Percentiles rank a stretch among this genome's conserved stretches.
Evolutionary conservation across 768 basidiomycete species (phyloP).

Genomic region (Chalciporus pseudorubinellus): DNA sequence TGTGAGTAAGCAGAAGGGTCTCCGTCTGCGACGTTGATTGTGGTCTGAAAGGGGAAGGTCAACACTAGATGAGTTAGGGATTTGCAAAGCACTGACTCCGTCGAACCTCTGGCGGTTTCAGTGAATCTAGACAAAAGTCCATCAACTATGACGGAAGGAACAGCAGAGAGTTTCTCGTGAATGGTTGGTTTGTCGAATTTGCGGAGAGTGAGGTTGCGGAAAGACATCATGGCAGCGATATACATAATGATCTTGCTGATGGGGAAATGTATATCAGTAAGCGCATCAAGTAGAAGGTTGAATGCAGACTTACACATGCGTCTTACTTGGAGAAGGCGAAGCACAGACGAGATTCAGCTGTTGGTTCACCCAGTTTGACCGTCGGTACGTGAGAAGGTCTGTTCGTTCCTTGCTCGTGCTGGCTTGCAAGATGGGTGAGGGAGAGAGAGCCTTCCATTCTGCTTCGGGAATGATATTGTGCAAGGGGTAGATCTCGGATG

Average conservation of each 20-base stretch:
- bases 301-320: slow-evolving; percentile 50
- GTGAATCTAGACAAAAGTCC: slow-evolving; percentile 78
- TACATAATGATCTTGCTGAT: slow-evolving; percentile 73
- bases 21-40: slow-evolving; percentile 66
- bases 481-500: slow-evolving; percentile 71
- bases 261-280: neutral
- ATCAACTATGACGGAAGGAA: slow-evolving; percentile 68
- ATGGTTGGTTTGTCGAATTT: slow-evolving; percentile 50
- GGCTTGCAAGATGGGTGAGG: slow-evolving; percentile 54
- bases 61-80: neutral
- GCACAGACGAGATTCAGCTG: slow-evolving; percentile 48
- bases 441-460: slow-evolving; percentile 73
- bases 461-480: slow-evolving; percentile 75
- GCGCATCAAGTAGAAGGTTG: neutral
- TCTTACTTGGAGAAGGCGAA: slow-evolving; percentile 52
- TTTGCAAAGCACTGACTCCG: slow-evolving; percentile 43
- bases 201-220: slow-evolving; percentile 47
- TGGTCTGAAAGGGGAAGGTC: slow-evolving; percentile 27
- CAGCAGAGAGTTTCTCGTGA: slow-evolving; percentile 51
- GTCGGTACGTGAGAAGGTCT: slow-evolving; percentile 57
- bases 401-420: slow-evolving; percentile 45
- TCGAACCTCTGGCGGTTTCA: slow-evolving; percentile 66
- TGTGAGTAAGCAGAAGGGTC: slow-evolving; percentile 69
- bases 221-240: slow-evolving; percentile 77
- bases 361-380: slow-evolving; percentile 70